Evolutionary conservation across 306 rosid species (phyloP).

Genomic region (Ochetophila trinervis): DNA sequence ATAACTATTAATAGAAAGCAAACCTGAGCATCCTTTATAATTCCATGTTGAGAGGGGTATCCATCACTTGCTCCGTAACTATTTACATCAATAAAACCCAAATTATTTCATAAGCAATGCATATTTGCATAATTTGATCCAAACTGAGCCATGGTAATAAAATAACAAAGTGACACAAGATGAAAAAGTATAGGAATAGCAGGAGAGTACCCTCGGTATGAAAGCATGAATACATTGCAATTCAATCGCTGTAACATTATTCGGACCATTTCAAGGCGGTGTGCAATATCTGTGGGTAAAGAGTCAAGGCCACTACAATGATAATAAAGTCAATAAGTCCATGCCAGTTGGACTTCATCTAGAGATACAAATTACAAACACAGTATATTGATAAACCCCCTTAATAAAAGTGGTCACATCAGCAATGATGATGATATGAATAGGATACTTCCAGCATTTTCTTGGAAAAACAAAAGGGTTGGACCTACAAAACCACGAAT

Average conservation of each 20-base stretch:
- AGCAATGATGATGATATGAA: conserved; percentile 6
- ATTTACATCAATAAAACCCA: conserved; percentile 17
- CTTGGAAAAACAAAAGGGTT: conserved; percentile 93
- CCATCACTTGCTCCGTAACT: conserved; percentile 99
- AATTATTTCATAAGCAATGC: background rate
- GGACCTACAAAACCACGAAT: conserved; percentile 70
- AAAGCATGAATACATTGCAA: conserved; percentile 95
- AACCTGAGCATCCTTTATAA: conserved; percentile 92
- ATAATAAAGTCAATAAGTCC: conserved; percentile 21
- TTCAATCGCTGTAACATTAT: conserved; percentile 78
- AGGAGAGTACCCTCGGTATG: conserved; percentile 81
- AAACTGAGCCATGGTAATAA: conserved; percentile 3
- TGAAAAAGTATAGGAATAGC: conserved; percentile 11
- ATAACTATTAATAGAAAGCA: conserved; percentile 18
- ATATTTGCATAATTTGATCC: conserved; percentile 5
- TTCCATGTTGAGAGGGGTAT: conserved; percentile 94
- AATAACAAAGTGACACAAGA: background rate
- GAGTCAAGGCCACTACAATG: conserved; percentile 59
- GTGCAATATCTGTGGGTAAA: conserved; percentile 82
- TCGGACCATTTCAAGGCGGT: conserved; percentile 97
- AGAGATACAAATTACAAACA: background rate
- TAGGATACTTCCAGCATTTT: conserved; percentile 99
- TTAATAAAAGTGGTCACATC: conserved; percentile 1
- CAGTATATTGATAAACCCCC: background rate
- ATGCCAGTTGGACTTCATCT: background rate